These are phyloP conservation scores for Auricularia sp. DNA, from an alignment of 768 basidiomycete species.

Conservation along the genomic window DNA sequence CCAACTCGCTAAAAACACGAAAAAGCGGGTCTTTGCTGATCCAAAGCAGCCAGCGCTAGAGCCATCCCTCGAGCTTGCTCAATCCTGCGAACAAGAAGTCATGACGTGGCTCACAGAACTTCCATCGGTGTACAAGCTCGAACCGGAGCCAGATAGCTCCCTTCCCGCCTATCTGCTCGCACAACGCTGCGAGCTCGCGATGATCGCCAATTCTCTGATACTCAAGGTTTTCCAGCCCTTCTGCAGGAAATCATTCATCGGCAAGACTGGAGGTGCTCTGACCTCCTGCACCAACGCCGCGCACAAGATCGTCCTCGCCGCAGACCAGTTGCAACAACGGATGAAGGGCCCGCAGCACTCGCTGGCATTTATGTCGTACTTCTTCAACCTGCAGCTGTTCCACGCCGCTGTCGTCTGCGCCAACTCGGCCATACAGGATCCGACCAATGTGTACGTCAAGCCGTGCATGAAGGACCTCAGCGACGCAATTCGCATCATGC, in stretches of 20 bases:
- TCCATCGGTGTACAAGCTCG: constrained; percentile 38
- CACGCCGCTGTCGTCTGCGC: constrained; percentile 59
- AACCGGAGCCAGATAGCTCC: constrained; percentile 18
- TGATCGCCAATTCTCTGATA: constrained; percentile 50
- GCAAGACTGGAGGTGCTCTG: constrained; percentile 40
- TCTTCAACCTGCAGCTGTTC: constrained; percentile 50
- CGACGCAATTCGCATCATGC: constrained; percentile 35
- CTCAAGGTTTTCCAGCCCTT: constrained; percentile 63
- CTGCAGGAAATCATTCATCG: constrained; percentile 27
- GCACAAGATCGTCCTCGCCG: constrained; percentile 41
- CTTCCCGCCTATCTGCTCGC: constrained; percentile 27
- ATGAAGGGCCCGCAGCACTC: constrained; percentile 3
- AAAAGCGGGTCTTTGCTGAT: constrained; percentile 27
- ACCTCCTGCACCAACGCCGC: constrained; percentile 55
- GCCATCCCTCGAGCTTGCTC: constrained; percentile 52
- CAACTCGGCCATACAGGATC: constrained; percentile 47
- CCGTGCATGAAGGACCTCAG: constrained; percentile 38
- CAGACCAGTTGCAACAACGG: constrained; percentile 24
- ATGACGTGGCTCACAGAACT: constrained; percentile 43
- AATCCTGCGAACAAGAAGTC: constrained; percentile 45
- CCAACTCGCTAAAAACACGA: constrained; percentile 51
- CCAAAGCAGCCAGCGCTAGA: constrained; percentile 11
- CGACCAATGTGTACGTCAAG: constrained; percentile 34
- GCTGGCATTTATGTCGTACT: constrained; percentile 35
- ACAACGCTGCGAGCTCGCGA: constrained; percentile 50